These are phyloP conservation scores for Petasospora fabianii DNA, from an alignment of 1,139 yeast species.

Conservation along the genomic window DNA sequence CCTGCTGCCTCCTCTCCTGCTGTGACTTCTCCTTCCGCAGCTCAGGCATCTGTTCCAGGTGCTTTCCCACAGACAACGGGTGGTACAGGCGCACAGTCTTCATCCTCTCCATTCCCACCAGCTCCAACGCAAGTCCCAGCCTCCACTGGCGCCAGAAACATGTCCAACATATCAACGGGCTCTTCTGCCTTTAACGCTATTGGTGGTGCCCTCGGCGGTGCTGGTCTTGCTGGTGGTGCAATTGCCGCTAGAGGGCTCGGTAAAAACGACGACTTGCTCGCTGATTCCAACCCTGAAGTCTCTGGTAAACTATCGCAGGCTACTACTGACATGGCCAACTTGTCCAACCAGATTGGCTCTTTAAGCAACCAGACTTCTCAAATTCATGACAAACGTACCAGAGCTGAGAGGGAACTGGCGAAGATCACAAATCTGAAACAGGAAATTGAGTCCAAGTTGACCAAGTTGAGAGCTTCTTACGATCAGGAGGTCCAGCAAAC, in stretches of 20 bases:
- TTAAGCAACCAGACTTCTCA: constrained; percentile 70
- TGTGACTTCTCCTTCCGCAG: constrained; percentile 9
- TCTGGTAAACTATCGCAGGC: constrained; percentile 73
- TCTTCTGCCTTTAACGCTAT: constrained; percentile 8
- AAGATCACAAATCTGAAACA: constrained; percentile 60
- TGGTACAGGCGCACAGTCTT: constrained; percentile 2
- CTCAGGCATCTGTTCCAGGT: too few relatives aligned
- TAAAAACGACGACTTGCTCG: constrained; percentile 47
- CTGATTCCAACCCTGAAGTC: constrained; percentile 48
- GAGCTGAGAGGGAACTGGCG: constrained; percentile 73
- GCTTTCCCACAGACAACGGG: too few relatives aligned
- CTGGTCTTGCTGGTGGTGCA: constrained; percentile 8
- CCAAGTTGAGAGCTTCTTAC: constrained; percentile 63
- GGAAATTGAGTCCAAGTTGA: constrained; percentile 68
- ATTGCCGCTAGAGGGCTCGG: constrained; percentile 10
- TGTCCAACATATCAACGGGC: background rate
- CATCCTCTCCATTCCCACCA: constrained; percentile 4
- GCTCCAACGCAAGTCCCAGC: constrained; percentile 12
- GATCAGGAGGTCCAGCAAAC: constrained; percentile 78
- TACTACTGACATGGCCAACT: constrained; percentile 81
- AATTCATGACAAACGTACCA: constrained; percentile 64
- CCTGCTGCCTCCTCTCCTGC: constrained; percentile 18
- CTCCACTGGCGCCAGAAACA: constrained; percentile 5
- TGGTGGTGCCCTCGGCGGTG: constrained; percentile 9
- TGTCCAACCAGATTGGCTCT: constrained; percentile 80